Conservation (phyloP, 805 yeast species). For the Starmerella davenportii region DNA sequence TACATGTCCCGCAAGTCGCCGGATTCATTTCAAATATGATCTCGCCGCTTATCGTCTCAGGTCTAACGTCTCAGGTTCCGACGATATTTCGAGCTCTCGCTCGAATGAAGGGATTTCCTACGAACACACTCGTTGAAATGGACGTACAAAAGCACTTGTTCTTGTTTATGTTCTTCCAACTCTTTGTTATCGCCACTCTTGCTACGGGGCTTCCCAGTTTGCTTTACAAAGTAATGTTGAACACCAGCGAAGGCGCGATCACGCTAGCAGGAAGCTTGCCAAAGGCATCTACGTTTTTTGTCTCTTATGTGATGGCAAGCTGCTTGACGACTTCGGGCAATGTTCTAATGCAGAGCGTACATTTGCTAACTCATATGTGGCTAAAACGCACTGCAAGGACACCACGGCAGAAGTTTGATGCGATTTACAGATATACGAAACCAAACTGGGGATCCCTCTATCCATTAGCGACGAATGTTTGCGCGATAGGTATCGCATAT, state of each 20-base stretch:
- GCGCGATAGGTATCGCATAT: slow-evolving; percentile 61
- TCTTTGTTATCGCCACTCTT: slow-evolving; percentile 67
- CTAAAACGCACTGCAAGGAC: slow-evolving; percentile 27
- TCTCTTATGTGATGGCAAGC: slow-evolving; percentile 54
- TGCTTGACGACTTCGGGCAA: slow-evolving; percentile 64
- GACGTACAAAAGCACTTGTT: slow-evolving; percentile 66
- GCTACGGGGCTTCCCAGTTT: slow-evolving; percentile 57
- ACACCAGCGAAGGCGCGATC: slow-evolving; percentile 24
- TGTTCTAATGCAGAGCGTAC: slow-evolving; percentile 42
- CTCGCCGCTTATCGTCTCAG: slow-evolving; percentile 48
- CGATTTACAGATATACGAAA: slow-evolving; percentile 29
- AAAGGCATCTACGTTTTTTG: slow-evolving; percentile 70
- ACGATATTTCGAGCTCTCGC: slow-evolving; percentile 38
- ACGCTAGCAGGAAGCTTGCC: slow-evolving; percentile 67
- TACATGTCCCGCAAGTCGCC: slow-evolving; percentile 35
- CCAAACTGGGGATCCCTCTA: slow-evolving; percentile 63
- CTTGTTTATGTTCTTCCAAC: slow-evolving; percentile 60
- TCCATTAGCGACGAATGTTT: slow-evolving; percentile 60
- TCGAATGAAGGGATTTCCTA: slow-evolving; percentile 37
- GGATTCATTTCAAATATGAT: slow-evolving; percentile 42
- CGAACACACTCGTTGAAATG: slow-evolving; percentile 46
- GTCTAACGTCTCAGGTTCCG: slow-evolving; percentile 47
- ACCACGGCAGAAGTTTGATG: slow-evolving; percentile 38
- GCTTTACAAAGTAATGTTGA: slow-evolving; percentile 11
- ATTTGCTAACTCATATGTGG: slow-evolving; percentile 21